These are phyloP conservation scores for Helicocarpus griseus DNA, from an alignment of 2,329 filamentous ascomycete genomes.

Conservation along the genomic window DNA sequence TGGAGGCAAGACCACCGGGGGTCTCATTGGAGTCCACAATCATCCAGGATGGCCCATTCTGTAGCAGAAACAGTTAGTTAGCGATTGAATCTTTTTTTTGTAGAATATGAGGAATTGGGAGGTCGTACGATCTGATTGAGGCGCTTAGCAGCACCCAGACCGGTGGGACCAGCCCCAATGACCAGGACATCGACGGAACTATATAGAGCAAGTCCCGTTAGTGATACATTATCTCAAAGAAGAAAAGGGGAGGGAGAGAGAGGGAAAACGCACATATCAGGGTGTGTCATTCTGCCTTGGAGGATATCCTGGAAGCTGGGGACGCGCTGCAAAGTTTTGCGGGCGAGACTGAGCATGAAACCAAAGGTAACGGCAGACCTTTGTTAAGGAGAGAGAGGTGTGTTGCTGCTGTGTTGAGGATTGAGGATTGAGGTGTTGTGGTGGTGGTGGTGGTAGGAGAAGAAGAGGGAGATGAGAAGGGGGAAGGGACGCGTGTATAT, in stretches of 20 bases:
- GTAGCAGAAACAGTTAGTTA: slow-evolving; percentile 14
- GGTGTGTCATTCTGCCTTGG: slow-evolving; percentile 38
- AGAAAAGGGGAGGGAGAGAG: not conserved
- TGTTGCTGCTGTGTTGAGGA: no score
- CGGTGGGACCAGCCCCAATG: slow-evolving; percentile 95
- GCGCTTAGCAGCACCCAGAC: slow-evolving; percentile 94
- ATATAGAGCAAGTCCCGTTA: slow-evolving; percentile 34
- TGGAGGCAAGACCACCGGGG: slow-evolving; percentile 90
- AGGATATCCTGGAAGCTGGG: slow-evolving; percentile 37
- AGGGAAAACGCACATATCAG: slow-evolving; percentile 32
- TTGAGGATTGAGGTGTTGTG: not conserved
- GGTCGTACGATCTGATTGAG: slow-evolving; percentile 84
- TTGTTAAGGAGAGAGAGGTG: no score
- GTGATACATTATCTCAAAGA: not conserved
- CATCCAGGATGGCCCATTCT: slow-evolving; percentile 92
- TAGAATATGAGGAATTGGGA: not conserved
- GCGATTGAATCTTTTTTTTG: not conserved
- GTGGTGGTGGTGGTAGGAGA: no score
- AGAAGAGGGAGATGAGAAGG: not conserved
- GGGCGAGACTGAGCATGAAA: slow-evolving; percentile 36
- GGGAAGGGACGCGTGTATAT: slow-evolving; percentile 6
- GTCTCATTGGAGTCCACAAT: slow-evolving; percentile 88
- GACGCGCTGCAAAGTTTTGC: slow-evolving; percentile 34
- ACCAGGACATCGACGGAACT: slow-evolving; percentile 94
- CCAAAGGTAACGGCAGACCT: not conserved